Conservation (phyloP, 2,329 filamentous ascomycete species). For the Corniculantispora saksenae region DNA sequence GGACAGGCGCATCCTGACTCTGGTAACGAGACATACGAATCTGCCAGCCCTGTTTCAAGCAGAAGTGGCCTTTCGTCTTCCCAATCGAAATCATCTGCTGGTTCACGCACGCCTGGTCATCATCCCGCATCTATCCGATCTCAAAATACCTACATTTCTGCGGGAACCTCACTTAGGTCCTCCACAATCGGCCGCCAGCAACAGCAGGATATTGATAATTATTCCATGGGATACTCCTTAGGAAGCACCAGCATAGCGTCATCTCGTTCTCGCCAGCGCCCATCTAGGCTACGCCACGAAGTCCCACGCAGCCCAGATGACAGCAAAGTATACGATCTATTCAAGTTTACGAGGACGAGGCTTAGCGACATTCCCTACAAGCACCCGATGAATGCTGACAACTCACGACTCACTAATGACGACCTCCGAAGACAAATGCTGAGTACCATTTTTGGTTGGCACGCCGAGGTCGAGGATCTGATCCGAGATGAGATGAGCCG, state of each 20-base stretch:
- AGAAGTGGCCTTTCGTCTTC: constrained; percentile 60
- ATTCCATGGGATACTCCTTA: constrained; percentile 50
- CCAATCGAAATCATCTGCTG: constrained; percentile 54
- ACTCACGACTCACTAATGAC: constrained; percentile 67
- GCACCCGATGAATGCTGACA: constrained; percentile 60
- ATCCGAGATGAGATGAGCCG: constrained; percentile 81
- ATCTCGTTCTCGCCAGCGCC: constrained; percentile 47
- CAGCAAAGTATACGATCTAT: constrained; percentile 72
- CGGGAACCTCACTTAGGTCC: constrained; percentile 52
- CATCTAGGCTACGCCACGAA: constrained; percentile 78
- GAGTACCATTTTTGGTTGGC: constrained; percentile 92
- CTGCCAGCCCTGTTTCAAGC: constrained; percentile 67
- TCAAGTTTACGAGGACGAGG: constrained; percentile 80
- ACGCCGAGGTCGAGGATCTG: constrained; percentile 76
- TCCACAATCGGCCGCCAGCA: constrained; percentile 31
- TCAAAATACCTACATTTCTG: constrained; percentile 69
- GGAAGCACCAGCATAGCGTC: constrained; percentile 46
- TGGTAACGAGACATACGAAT: constrained; percentile 62
- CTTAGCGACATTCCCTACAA: constrained; percentile 82
- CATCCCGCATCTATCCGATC: constrained; percentile 54
- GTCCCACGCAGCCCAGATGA: constrained; percentile 72
- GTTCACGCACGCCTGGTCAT: constrained; percentile 52
- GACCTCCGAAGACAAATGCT: constrained; percentile 89
- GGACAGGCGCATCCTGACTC: constrained; percentile 58
- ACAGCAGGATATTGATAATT: constrained; percentile 48